phyloP scores from a whole-genome alignment of 148 eudicot species.

The Salicornia ramosissima region DNA sequence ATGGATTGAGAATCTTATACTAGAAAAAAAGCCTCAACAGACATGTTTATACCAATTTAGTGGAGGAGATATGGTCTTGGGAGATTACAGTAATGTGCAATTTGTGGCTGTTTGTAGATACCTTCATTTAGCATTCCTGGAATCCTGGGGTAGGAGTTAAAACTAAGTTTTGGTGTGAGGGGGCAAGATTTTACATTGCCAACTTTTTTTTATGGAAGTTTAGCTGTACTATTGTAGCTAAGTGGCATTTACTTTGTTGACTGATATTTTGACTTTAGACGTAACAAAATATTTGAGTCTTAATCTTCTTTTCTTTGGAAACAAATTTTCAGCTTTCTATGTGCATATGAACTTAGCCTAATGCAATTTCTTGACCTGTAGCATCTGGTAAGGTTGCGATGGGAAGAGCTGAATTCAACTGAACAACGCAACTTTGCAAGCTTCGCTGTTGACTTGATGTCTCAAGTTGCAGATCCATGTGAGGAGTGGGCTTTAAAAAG shows the following conservation, averaged over 20 bases:
- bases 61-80: no score
- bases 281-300: neutral
- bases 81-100: no score
- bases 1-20: no score
- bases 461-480: conserved; percentile 63
- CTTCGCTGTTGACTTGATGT: conserved; percentile 68
- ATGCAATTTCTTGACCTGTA: conserved; percentile 27
- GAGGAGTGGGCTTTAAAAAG: conserved; percentile 96
- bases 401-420: conserved; percentile 67
- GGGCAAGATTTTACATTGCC: neutral
- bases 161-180: neutral
- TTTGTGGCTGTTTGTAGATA: no score
- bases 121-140: no score
- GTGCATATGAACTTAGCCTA: conserved; percentile 9
- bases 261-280: neutral
- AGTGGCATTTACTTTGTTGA: neutral
- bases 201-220: neutral
- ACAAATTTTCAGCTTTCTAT: neutral
- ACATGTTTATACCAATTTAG: no score
- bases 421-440: conserved; percentile 75
- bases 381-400: conserved; percentile 92
- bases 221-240: neutral
- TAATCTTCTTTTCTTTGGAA: neutral
- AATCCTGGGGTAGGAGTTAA: no score
- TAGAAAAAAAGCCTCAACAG: no score